Base-by-base conservation (phyloP, 192 early-diverging fungal species). In the Jimgerdemannia flammicorona region DNA sequence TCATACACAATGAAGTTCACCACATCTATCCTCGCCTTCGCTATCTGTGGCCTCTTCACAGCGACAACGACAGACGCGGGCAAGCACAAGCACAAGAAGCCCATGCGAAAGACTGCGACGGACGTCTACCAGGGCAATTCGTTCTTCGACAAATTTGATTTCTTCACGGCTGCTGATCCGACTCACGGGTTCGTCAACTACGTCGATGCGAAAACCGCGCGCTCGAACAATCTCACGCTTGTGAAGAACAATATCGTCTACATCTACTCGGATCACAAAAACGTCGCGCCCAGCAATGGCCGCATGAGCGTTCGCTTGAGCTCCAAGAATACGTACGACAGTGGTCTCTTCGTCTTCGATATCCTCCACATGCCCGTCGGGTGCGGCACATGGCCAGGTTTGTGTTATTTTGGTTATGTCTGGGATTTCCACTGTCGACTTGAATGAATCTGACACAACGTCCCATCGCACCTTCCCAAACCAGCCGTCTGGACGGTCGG, bases 401-500 rank as follows among this genome's bases (percentile, higher is more conserved):
- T 43, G 70, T n/a, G 42, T 54, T 18, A 44, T 59, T 72, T 54
- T 72, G 10, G 18, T 29, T n/a, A 29, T 29, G 29, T 29, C 29
- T 29, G 29, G 29, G 29, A 29, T 29, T 29, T 29, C 29, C 29
- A 1, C 29, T 29, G 29, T 29, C 29, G 29, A 29, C 1, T 29
- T 29, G 29, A 29, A 29, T 29, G 29, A 29, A 29, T 29, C 29
- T 29, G 29, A 29, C 29, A 29, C 29, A 29, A 29, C 29, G 29
- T 29, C 29, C 29, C 29, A 29, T 29, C 29, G 29, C 29, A 1
- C 29, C 29, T 29, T 29, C 29, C 29, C 29, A 29, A 29, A 29
- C 85, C 86, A 29, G 84, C 86, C 19, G 73, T 87, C 64, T 87
- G 86, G 85, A 77, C 75, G 39, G 65, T 80, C 20, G 86, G 84